Evolutionary conservation across 805 yeast species (phyloP), one percentile per base, ranked within the genome.

Genomic region (Sugiyamaella smithiae): DNA sequence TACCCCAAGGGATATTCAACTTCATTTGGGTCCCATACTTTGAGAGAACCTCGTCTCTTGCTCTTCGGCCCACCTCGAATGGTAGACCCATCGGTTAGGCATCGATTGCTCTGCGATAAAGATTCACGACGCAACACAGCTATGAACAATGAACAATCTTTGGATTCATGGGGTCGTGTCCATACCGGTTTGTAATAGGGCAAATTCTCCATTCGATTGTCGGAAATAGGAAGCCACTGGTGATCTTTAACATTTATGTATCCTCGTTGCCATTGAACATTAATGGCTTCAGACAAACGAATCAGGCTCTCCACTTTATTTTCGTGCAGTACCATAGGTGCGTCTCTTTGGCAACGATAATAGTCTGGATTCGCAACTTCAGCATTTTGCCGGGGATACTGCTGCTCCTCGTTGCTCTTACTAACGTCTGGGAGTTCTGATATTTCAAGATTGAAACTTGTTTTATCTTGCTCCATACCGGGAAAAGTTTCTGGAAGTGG

Each of bases 1-100:
- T 54, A 54, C 5, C 57, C 57, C 11, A 54, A 23, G 3, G 57
- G 57, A 25, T 54, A 54, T 12, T 22, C 35, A n/a, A 54, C 51
- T 26, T 51, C 54, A n/a, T 40, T 37, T 9, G 57, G 57, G 38
- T 54, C 57, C 55, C 57, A 54, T 7, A 46, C 8, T 23, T 51
- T 54, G 14, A 54, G 36, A 5, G 25, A 16, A 2, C 52, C 43
- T 40, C 43, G 44, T 33, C 40, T 43, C 19, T 48, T 48, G 32
- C 40, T 51, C 33, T 49, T 48, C 37, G 45, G 48, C 25, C 14
- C 20, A 22, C 33, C 37, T 8, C 47, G 36, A 5, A 6, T 17
- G 26, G 46, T 8, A n/a, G 19, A 4, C 14, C 11, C 17, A 16
- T 33, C 23, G 8, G 19, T 14, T 12, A 12, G 20, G 22, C 11